These are phyloP conservation scores for Apiotrichum siamense DNA, from an alignment of 1,284 basidiomycete genomes.

Conservation along the genomic window DNA sequence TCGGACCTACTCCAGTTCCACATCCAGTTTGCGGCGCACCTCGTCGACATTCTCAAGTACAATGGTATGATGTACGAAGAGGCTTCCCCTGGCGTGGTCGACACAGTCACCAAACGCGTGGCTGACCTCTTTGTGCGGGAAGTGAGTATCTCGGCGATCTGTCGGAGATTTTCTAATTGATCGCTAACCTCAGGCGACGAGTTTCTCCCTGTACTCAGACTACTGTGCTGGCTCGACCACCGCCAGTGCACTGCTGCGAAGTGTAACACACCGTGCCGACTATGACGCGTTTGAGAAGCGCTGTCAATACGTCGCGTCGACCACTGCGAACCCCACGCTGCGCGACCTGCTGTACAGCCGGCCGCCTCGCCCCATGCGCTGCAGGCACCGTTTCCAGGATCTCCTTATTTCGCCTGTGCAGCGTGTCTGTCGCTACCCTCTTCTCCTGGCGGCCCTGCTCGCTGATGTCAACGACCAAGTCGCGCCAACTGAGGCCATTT, in stretches of 20 bases:
- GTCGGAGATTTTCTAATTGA: background rate
- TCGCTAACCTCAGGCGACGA: slow-evolving; percentile 54
- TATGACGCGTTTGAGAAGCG: slow-evolving; percentile 76
- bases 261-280: slow-evolving; percentile 56
- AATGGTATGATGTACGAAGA: slow-evolving; percentile 52
- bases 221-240: slow-evolving; percentile 80
- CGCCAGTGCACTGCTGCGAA: slow-evolving; percentile 65
- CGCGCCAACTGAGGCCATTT: slow-evolving; percentile 3
- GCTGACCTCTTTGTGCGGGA: slow-evolving; percentile 62
- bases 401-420: slow-evolving; percentile 86
- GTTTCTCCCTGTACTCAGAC: slow-evolving; percentile 68
- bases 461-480: slow-evolving; percentile 20
- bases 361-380: slow-evolving; percentile 21
- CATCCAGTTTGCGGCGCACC: slow-evolving; percentile 53
- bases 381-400: slow-evolving; percentile 57
- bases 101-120: slow-evolving; percentile 55
- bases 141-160: slow-evolving; percentile 52
- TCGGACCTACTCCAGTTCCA: slow-evolving; percentile 68
- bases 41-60: slow-evolving; percentile 54
- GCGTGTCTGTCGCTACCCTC: slow-evolving; percentile 82
- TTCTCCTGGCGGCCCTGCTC: slow-evolving; percentile 71
- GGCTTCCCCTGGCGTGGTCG: slow-evolving; percentile 28
- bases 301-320: slow-evolving; percentile 54
- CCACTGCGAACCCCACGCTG: slow-evolving; percentile 38
- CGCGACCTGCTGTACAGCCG: slow-evolving; percentile 35